Conservation (phyloP, 164 flowering plant genomes). For the Chimonanthus salicifolius region DNA sequence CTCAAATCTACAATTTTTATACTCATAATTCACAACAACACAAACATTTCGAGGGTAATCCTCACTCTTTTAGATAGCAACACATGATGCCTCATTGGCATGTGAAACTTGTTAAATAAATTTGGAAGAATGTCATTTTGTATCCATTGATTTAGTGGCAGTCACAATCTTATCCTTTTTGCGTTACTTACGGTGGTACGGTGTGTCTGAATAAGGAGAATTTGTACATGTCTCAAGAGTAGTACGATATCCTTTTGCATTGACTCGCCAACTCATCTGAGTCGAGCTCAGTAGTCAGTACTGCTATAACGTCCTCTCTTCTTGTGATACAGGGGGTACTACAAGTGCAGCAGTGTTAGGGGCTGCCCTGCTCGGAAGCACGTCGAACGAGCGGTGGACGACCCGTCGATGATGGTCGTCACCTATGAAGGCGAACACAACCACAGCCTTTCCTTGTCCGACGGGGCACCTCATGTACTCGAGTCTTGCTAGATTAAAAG, state of each 20-base stretch:
- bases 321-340: conserved; percentile 60
- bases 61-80: not conserved
- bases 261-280: not conserved
- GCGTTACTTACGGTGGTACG: too few species aligned
- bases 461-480: conserved; percentile 10
- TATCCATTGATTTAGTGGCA: too few species aligned
- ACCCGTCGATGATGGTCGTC: conserved; percentile 77
- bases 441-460: conserved; percentile 55
- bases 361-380: conserved; percentile 95
- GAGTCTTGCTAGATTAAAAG: not conserved
- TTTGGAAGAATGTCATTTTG: too few species aligned
- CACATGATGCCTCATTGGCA: too few species aligned
- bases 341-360: conserved; percentile 89
- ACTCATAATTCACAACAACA: not conserved
- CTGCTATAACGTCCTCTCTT: not conserved
- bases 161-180: too few species aligned
- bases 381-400: conserved; percentile 84
- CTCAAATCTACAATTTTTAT: too few species aligned
- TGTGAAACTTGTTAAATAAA: too few species aligned
- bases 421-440: conserved; percentile 94
- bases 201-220: too few species aligned
- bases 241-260: not conserved
- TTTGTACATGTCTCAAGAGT: too few species aligned
- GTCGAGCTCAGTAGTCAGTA: not conserved
- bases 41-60: not conserved